Percentiles rank a stretch among this genome's conserved stretches.
Conservation (phyloP, 2,329 filamentous ascomycete species). For the Neopestalotiopsis sp. region DNA sequence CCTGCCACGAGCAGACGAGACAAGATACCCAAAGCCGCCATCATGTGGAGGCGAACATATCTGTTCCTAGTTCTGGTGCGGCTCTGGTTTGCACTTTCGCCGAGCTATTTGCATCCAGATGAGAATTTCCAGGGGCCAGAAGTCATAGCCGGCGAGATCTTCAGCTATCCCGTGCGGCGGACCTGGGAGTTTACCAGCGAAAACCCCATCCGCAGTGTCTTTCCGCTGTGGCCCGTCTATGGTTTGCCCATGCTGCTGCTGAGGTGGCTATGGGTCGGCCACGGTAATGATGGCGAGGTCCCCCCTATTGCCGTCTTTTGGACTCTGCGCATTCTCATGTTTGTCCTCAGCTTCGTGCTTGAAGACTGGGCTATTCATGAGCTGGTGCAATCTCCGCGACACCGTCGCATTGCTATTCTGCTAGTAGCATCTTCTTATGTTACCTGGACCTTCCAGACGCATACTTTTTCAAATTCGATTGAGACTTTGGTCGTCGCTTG, state of each 20-base stretch:
- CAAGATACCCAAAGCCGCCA: constrained; percentile 27
- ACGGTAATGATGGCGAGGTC: constrained; percentile 76
- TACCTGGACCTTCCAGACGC: constrained; percentile 97
- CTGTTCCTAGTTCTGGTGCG: constrained; percentile 83
- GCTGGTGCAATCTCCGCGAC: constrained; percentile 75
- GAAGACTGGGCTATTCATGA: constrained; percentile 98
- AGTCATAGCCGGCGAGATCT: constrained; percentile 92
- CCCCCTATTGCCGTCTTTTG: constrained; percentile 90
- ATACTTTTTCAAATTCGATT: constrained; percentile 97
- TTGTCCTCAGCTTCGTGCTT: constrained; percentile 91
- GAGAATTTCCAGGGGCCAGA: constrained; percentile 99
- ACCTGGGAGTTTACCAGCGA: constrained; percentile 97
- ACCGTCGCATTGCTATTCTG: constrained; percentile 75
- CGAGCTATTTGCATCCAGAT: constrained; percentile 97
- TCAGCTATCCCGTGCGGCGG: constrained; percentile 84
- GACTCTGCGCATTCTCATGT: constrained; percentile 88
- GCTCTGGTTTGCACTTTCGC: constrained; percentile 90
- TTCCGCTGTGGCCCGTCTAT: constrained; percentile 95
- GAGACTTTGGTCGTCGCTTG: constrained; percentile 93
- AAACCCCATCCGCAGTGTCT: constrained; percentile 90
- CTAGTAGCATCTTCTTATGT: constrained; percentile 96
- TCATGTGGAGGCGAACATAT: constrained; percentile 92
- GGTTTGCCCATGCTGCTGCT: constrained; percentile 91
- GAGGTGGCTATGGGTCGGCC: constrained; percentile 90
- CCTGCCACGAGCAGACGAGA: constrained; percentile 5